Evolutionary conservation across 2,329 filamentous ascomycete species (phyloP), one percentile per base, ranked within the genome.

Genomic region (Aspergillus sp.): DNA sequence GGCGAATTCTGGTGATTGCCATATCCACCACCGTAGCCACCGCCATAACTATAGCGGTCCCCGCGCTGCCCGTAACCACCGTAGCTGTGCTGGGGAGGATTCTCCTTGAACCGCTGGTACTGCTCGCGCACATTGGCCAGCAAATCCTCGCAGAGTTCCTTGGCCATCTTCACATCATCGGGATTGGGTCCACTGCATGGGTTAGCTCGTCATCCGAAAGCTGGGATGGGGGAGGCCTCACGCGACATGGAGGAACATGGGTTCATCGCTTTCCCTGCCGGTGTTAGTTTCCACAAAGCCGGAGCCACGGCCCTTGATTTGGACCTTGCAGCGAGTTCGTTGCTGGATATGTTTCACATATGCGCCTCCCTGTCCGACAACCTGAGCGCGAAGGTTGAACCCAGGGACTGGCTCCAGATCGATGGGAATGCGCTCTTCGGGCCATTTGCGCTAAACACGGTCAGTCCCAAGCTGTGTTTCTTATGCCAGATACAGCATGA

Each of bases 271-370:
- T 74, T 99, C 94, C 40, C 80, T 83, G 58, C 89, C 89, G n/a
- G 91, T 95, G 29, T 88, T 85, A 44, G 88, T 85, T 71, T 99
- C 94, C 66, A 96, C 86, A 69, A 96, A 99, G 13, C 94, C 94
- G 49, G 92, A 97, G 36, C 92, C 92, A 58, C 89, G 90, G 16
- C 94, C 94, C 71, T 99, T 99, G 76, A 99, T 99, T 72, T 99
- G 94, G 21, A 99, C 94, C 63, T 93, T 89, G 71, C 94, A 97
- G 57, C 89, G 84, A 13, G 94, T 97, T 73, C 96, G 91, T 68
- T 92, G 87, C 74, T 97, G 94, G 60, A 99, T 97, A 68, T 97
- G 93, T 75, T 99, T 99, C 56, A 99, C 94, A 68, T 97, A 97
- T 41, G 90, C 88, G 55, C 94, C 94, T 29, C 91, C 91, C 63